Conservation (phyloP, 2,329 filamentous ascomycete genomes). For the Cadophora malorum region DNA sequence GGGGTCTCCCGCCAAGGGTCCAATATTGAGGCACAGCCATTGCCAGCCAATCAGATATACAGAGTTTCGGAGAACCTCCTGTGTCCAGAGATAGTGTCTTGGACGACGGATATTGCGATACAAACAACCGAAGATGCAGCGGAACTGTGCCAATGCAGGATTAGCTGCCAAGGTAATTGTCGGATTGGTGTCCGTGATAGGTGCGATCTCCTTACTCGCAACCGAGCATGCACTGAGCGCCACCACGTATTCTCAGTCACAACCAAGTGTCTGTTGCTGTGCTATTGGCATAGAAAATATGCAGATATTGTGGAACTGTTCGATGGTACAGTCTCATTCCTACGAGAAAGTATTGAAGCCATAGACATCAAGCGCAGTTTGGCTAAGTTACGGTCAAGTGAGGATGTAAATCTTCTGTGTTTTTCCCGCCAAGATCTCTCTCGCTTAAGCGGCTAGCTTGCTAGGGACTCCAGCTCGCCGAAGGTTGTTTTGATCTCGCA, state of each 20-base stretch:
- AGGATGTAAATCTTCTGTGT: neutral
- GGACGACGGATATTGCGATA: neutral
- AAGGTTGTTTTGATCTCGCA: neutral
- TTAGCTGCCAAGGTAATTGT: neutral
- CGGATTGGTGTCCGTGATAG: neutral
- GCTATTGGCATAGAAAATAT: neutral
- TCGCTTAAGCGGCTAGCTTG: neutral
- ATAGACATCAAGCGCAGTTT: neutral
- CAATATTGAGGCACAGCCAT: neutral
- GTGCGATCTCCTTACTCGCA: neutral
- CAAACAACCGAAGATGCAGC: neutral
- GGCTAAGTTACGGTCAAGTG: neutral
- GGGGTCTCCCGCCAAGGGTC: conserved; percentile 1
- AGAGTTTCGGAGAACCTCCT: neutral
- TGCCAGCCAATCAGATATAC: neutral
- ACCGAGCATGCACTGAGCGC: neutral
- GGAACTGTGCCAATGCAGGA: neutral
- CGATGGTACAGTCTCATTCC: neutral
- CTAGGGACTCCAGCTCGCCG: neutral
- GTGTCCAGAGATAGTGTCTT: neutral
- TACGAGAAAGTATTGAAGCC: neutral
- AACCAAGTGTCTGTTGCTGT: no score
- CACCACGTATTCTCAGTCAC: neutral
- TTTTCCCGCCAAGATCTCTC: neutral
- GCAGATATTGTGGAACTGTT: neutral